These are phyloP conservation scores for Phytophthora colocasiae DNA, from an alignment of 352 stramenopile species.

Conservation along the genomic window DNA sequence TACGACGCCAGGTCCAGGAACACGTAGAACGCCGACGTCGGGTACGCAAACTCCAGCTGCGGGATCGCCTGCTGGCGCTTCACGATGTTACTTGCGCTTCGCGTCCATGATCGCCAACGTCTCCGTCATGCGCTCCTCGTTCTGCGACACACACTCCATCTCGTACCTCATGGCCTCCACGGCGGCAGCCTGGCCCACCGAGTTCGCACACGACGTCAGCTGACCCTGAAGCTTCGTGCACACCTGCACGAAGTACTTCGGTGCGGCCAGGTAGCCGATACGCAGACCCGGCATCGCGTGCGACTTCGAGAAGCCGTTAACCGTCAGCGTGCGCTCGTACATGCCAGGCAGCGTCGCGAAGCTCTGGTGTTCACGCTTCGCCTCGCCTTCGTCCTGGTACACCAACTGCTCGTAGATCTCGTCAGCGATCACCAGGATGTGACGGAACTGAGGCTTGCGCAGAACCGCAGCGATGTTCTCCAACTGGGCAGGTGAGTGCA, in stretches of 20 bases:
- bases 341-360: constrained; percentile 84
- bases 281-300: constrained; percentile 97
- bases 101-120: constrained; percentile 63
- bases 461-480: constrained; percentile 65
- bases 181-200: constrained; percentile 92
- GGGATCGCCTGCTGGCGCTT: constrained; percentile 85
- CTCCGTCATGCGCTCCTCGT: constrained; percentile 60
- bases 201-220: constrained; percentile 95
- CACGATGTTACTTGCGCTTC: constrained; percentile 94
- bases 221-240: constrained; percentile 95
- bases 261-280: constrained; percentile 92
- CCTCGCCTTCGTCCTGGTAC: constrained; percentile 83
- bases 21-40: constrained; percentile 96
- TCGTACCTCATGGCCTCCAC: constrained; percentile 91
- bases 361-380: constrained; percentile 65
- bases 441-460: constrained; percentile 64
- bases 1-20: constrained; percentile 92
- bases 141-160: constrained; percentile 63
- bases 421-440: constrained; percentile 92
- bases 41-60: constrained; percentile 83
- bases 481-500: constrained; percentile 70
- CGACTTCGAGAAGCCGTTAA: constrained; percentile 98
- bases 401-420: constrained; percentile 98
- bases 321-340: constrained; percentile 91
- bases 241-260: constrained; percentile 84